These are phyloP conservation scores for Trapa bicornis DNA, from an alignment of 345 rosid genomes.

Conservation along the genomic window DNA sequence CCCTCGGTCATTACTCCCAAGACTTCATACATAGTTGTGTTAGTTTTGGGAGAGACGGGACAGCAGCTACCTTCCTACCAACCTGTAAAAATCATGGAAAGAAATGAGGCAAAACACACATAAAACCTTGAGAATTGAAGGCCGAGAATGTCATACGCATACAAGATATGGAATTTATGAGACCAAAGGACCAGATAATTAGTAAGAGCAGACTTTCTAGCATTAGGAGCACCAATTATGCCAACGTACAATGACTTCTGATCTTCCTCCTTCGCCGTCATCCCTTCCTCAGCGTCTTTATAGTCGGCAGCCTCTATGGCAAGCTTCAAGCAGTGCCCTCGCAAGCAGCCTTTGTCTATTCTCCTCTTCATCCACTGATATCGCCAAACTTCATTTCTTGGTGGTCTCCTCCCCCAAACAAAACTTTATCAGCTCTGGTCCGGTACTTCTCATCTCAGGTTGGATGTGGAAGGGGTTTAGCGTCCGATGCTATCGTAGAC, in stretches of 20 bases:
- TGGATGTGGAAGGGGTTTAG: conserved; percentile 18
- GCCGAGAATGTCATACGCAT: neutral
- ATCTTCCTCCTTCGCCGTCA: conserved; percentile 59
- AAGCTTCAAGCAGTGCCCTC: conserved; percentile 54
- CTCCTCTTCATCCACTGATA: conserved; percentile 29
- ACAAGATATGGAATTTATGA: neutral
- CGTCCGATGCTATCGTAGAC: conserved; percentile 43
- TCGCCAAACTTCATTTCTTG: conserved; percentile 14
- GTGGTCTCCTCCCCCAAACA: conserved; percentile 39
- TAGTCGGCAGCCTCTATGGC: conserved; percentile 53
- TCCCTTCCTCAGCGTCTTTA: conserved; percentile 43
- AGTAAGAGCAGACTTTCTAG: conserved; percentile 82
- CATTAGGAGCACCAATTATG: conserved; percentile 89
- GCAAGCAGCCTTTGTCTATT: conserved; percentile 50
- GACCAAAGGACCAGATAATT: conserved; percentile 53
- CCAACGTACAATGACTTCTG: conserved; percentile 90
- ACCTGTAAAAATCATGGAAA: conserved; percentile 28
- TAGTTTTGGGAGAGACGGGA: conserved; percentile 90
- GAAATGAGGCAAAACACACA: neutral
- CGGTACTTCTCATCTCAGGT: conserved; percentile 65
- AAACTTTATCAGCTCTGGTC: conserved; percentile 33
- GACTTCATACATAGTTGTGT: conserved; percentile 91
- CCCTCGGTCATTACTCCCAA: conserved; percentile 77
- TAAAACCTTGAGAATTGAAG: neutral
- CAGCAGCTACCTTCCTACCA: conserved; percentile 90